Base-by-base conservation (phyloP, 768 basidiomycete genomes). In the Tephrocybe rancida region DNA sequence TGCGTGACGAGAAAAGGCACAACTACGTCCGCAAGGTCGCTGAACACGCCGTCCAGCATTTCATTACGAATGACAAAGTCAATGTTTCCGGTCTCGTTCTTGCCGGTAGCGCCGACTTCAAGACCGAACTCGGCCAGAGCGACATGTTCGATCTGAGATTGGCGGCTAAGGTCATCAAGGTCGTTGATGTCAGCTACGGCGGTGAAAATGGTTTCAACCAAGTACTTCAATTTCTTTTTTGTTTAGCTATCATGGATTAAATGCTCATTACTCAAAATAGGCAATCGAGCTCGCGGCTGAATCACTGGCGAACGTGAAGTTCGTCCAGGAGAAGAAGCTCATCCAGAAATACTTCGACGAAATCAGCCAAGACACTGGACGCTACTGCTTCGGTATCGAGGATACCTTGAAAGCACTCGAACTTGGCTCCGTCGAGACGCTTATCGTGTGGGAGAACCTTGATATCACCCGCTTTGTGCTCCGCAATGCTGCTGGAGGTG, bases 181-280 rank as follows among this genome's bases (percentile, higher is more conserved):
- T 98, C 42, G 97, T 99, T 53, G 97, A 99, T 75, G 95, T 99
- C 63, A 93, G 90, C 58, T 99, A 99, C 64, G 97, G 97, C 38
- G 95, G 96, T 44, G 95, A 98, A 75, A 97, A 98, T 68, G 97
- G 97, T 24, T 99, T 98, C 77, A 98, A 98, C 69, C 97, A 99
- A 82, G 93, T 91, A 14, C 6, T 39, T 2, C 1, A 5, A 48
- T 3, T 16, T 18, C 3, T 44, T 43, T n/a, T 7, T 39, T n/a
- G 11, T 48, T 19, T 44, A 49, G 34, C n/a, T n/a, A n/a, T n/a
- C n/a, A n/a, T n/a, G n/a, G n/a, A n/a, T 44, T 24, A 2, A 22
- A 42, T 52, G 10, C 50, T 29, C 16, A 50, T 39, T 22, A 54
- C 43, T 42, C 61, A n/a, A 22, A 7, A 27, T 61, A 94, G 92